Base-by-base conservation (phyloP, 2,329 filamentous ascomycete genomes). In the Dactylonectria macrodidyma region DNA sequence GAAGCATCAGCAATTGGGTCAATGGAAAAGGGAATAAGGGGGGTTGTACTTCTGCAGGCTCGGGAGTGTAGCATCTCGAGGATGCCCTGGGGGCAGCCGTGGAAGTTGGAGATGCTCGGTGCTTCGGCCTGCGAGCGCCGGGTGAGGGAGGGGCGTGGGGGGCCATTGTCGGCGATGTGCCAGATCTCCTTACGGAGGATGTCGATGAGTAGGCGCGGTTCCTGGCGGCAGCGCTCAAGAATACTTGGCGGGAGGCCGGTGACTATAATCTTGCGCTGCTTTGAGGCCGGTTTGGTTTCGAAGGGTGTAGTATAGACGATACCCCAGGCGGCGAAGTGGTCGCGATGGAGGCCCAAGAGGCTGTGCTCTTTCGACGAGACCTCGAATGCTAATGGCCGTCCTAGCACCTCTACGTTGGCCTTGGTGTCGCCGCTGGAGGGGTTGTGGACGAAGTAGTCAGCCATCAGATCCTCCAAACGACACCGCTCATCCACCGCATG, bases 401-500 rank as follows among this genome's bases (percentile, higher is more conserved):
- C 81, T 1, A 91, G 74, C 0, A 65, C 11, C 19, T 85, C 81
- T 0, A 81, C 80, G 8, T 73, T 68, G 1, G 79, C 79, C 22
- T 65, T 67, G 2, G 72, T 16, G 2, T 56, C 24, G 4, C 60
- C 66, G 1, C 55, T 64, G 1, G 34, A 46, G 0, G 19, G 30
- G 4, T 68, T 67, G n/a, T 5, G 46, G 3, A 57, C 52, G 69
- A 90, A 90, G 62, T 89, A 90, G 6, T 71, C 72, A 0, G 73
- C 73, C 78, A 97, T 90, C 1, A 99, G 84, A 0, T 80, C 78
- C 77, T 99, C 96, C 1, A 98, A 88, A 1, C 91, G 90, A 69
- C 93, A 90, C 52, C 96, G 88, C 82, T 99, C 96, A 78, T 98
- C 95, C 3, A 95, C 96, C 1, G 96, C 96, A 78, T 99, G 96